A percentile compares a stretch with the other conserved stretches of the same genome.
phyloP scores from a whole-genome alignment of 2,329 filamentous ascomycete genomes.

The Pseudogymnoascus destructans region DNA sequence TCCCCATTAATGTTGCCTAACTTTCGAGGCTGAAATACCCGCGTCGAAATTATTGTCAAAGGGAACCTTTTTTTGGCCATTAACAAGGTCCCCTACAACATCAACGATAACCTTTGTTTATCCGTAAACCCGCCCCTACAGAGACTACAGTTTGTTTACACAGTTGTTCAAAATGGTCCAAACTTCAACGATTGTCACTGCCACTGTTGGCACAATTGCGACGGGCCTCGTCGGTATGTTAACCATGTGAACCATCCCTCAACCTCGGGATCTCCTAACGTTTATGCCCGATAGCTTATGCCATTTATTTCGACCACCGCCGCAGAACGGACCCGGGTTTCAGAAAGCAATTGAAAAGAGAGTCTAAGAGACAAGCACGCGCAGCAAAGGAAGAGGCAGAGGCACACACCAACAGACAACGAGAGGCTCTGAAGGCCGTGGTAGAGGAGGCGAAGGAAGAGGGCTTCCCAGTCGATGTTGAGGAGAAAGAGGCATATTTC shows the following conservation, averaged over 20 bases:
- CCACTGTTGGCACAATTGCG: constrained; percentile 46
- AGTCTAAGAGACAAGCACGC: constrained; percentile 59
- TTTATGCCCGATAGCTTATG: constrained; percentile 39
- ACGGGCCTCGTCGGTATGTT: constrained; percentile 46
- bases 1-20: constrained; percentile 10
- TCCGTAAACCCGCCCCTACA: background rate
- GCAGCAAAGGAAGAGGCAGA: constrained; percentile 61
- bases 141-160: background rate
- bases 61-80: constrained; percentile 7
- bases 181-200: constrained; percentile 43
- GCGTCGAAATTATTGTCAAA: constrained; percentile 2
- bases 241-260: constrained; percentile 9
- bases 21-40: background rate
- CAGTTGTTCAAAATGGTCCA: constrained; percentile 31
- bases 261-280: constrained; percentile 5
- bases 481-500: constrained; percentile 93
- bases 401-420: constrained; percentile 50
- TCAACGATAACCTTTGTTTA: constrained; percentile 10
- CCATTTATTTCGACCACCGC: constrained; percentile 55
- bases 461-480: constrained; percentile 79
- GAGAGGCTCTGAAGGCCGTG: constrained; percentile 58
- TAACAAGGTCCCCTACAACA: constrained; percentile 8
- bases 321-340: constrained; percentile 52
- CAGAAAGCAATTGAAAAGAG: constrained; percentile 55
- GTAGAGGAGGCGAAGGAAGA: constrained; percentile 78